Conservation (phyloP, 805 yeast species). For the Hanseniaspora clermontiae region DNA sequence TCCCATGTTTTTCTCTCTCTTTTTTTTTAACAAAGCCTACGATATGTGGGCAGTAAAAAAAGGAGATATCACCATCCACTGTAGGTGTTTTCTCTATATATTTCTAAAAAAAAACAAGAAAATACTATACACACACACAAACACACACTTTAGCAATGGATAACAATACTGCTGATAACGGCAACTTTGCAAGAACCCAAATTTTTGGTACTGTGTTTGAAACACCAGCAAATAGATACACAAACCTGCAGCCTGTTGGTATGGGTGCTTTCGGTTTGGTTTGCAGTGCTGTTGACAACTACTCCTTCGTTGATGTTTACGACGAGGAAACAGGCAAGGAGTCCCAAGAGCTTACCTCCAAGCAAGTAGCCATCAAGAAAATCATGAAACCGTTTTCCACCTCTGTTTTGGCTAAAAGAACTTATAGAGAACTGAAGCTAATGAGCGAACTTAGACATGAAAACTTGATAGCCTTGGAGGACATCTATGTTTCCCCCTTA, state of each 20-base stretch:
- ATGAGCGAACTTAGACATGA: slow-evolving; percentile 90
- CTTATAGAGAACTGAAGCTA: slow-evolving; percentile 87
- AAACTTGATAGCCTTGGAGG: slow-evolving; percentile 82
- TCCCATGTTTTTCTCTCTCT: no score
- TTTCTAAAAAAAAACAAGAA: background rate
- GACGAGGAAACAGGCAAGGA: slow-evolving; percentile 5
- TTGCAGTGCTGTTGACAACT: slow-evolving; percentile 84
- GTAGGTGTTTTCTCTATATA: no score
- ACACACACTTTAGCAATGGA: background rate
- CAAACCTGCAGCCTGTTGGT: slow-evolving; percentile 92
- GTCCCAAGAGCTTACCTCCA: slow-evolving; percentile 48
- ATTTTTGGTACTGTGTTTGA: slow-evolving; percentile 93
- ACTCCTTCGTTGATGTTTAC: background rate
- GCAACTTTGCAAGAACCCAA: slow-evolving; percentile 52
- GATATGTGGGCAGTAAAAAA: no score
- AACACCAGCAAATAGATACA: slow-evolving; percentile 66
- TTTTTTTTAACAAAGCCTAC: no score
- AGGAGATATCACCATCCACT: no score
- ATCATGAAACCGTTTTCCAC: slow-evolving; percentile 96
- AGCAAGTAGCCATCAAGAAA: slow-evolving; percentile 92
- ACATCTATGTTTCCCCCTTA: slow-evolving; percentile 82
- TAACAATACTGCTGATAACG: slow-evolving; percentile 18
- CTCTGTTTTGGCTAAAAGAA: slow-evolving; percentile 87
- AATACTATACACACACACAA: background rate
- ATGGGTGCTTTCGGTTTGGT: slow-evolving; percentile 99